Evolutionary conservation across 257 asterid genomes (phyloP), one percentile per base, ranked within the genome.

Genomic region (Fraxinus excelsior): DNA sequence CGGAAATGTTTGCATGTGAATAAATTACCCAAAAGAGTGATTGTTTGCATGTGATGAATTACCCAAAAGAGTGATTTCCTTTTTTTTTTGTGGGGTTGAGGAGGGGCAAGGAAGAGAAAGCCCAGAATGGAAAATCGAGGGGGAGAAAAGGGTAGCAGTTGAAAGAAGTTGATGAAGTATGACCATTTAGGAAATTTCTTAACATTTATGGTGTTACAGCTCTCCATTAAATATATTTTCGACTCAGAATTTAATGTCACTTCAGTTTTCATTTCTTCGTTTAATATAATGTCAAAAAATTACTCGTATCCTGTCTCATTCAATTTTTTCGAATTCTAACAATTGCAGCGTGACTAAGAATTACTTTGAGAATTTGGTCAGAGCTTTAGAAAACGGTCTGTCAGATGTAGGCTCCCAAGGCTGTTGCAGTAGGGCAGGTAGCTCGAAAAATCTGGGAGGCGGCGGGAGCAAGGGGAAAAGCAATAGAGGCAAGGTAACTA

Each of bases 321-420:
- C 34, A 34, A 67, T 68, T 44, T 21, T 21, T 73, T 31, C 0
- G 10, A 31, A 71, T 72, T 74, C 74, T 70, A 53, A 72, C 73
- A 42, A 69, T 71, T 77, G 87, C 98, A 94, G 98, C 23, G 98
- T 94, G 80, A 94, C 98, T 21, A 86, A 88, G 91, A 94, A 92
- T 83, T 94, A 87, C 89, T 94, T 94, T 78, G 97, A 94, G 88
- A 94, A 94, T 81, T 91, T 94, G 65, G 97, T 94, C 21, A 90
- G 87, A 80, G 98, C 98, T 67, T 81, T 92, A 82, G 98, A 94
- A 78, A 94, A 94, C 37, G 97, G 98, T 51, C 91, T 94, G 35
- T 87, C 91, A 4, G 98, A 94, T 58, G 98, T 94, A 51, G 90
- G 88, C 79, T 74, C 96, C 29, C 91, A 79, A 65, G 88, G 91